Base-by-base conservation (phyloP, 1,284 basidiomycete species). In the Microbotryum intermedium region DNA sequence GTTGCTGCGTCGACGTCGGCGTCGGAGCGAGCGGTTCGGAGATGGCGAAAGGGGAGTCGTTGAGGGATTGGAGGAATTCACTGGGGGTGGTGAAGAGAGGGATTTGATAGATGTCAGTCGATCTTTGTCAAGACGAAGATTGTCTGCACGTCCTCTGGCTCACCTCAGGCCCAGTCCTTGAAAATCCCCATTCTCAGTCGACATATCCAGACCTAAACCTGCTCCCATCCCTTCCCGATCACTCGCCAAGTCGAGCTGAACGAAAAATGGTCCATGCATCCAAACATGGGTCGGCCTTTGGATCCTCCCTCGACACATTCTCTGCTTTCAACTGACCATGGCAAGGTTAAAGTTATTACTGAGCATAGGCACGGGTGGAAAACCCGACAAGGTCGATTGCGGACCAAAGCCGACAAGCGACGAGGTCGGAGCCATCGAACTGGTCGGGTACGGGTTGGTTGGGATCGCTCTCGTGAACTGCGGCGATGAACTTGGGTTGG, bases 51-150 rank as follows among this genome's bases (percentile, higher is more conserved):
- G 61, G 63, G 0, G 64, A 18, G 39, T 68, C 67, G 55, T 59
- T 60, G 16, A 68, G 62, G 9, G 67, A 86, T 70, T 87, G 84
- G 21, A 90, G 79, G 74, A 90, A 90, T 69, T 90, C 87, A 34
- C 88, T 90, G 69, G 25, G 50, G 43, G 46, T 20, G 58, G 26
- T 44, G 23, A 47, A 57, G 23, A 23, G n/a, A 11, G 39, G 5
- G 10, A 55, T 25, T 34, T 46, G 34, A 46, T n/a, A n/a, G n/a
- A n/a, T n/a, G n/a, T n/a, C n/a, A n/a, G n/a, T n/a, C n/a, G n/a
- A n/a, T n/a, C n/a, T n/a, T n/a, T n/a, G n/a, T n/a, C n/a, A n/a
- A n/a, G n/a, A n/a, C n/a, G n/a, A n/a, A n/a, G n/a, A n/a, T n/a
- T n/a, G n/a, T n/a, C n/a, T n/a, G n/a, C n/a, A n/a, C n/a, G n/a